Evolutionary conservation across 2,329 filamentous ascomycete species (phyloP).

Genomic region (Phyllosticta citriasiana): DNA sequence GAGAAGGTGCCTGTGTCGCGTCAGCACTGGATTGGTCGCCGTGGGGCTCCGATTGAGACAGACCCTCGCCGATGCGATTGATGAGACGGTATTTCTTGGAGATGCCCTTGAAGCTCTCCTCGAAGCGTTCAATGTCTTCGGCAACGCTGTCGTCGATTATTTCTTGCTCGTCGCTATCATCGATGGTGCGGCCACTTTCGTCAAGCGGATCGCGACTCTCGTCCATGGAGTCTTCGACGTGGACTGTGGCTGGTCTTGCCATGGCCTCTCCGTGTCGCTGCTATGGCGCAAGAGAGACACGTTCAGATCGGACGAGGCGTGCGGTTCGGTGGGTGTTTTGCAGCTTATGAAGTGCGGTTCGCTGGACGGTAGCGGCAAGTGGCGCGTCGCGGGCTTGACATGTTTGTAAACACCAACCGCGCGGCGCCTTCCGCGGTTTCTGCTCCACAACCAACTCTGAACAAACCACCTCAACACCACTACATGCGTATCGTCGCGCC

Average conservation of each 20-base stretch:
- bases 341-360: not conserved
- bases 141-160: conserved; percentile 58
- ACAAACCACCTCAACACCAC: conserved; percentile 8
- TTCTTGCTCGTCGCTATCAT: conserved; percentile 39
- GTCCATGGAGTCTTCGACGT: conserved; percentile 23
- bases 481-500: conserved; percentile 13
- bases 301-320: not conserved
- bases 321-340: not conserved
- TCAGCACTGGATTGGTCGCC: not conserved
- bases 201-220: conserved; percentile 41
- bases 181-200: conserved; percentile 40
- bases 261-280: not conserved
- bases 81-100: conserved; percentile 78
- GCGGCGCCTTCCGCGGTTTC: not conserved
- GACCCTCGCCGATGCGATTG: conserved; percentile 94
- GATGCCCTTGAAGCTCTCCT: conserved; percentile 74
- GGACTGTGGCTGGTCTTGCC: conserved; percentile 6
- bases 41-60: not conserved
- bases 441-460: conserved; percentile 13
- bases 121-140: conserved; percentile 68
- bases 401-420: conserved; percentile 7
- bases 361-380: not conserved
- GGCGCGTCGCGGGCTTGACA: not conserved
- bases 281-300: not conserved
- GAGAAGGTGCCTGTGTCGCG: conserved; percentile 73